Evolutionary conservation across 2,329 filamentous ascomycete genomes (phyloP).

Genomic region (Fusarium dimerum): DNA sequence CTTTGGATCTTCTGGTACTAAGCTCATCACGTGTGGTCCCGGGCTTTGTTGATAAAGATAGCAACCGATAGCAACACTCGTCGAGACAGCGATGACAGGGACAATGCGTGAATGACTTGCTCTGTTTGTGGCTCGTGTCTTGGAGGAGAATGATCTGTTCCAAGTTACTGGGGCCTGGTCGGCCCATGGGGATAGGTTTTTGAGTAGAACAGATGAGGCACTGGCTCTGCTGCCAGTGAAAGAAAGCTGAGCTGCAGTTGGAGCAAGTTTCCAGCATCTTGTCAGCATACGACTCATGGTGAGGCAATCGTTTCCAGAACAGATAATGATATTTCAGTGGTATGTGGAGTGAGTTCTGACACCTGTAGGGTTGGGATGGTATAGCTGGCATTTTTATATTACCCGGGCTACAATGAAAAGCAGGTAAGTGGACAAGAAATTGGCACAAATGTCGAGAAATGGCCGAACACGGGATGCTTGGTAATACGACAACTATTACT

Average conservation of each 20-base stretch:
- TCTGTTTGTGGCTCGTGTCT: background rate
- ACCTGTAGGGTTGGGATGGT: too few relatives aligned
- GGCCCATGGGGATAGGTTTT: background rate
- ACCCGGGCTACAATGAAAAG: too few relatives aligned
- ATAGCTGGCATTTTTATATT: too few relatives aligned
- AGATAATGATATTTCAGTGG: too few relatives aligned
- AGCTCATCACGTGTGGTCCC: background rate
- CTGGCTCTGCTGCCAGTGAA: slow-evolving; percentile 1
- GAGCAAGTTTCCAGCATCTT: background rate
- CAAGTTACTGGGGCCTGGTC: background rate
- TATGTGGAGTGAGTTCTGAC: too few relatives aligned
- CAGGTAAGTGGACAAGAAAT: too few relatives aligned
- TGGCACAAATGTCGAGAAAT: too few relatives aligned
- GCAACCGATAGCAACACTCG: background rate
- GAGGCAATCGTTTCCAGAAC: too few relatives aligned
- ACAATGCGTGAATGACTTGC: background rate
- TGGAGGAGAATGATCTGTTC: background rate
- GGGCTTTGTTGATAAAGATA: background rate
- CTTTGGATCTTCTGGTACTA: background rate
- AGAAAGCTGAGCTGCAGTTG: background rate
- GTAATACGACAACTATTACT: too few relatives aligned
- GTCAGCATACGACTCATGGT: background rate
- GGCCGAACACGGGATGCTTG: too few relatives aligned
- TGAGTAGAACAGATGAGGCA: background rate
- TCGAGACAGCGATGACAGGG: background rate